These are phyloP conservation scores for Fragaria iinumae DNA, from an alignment of 306 rosid genomes.

Conservation along the genomic window DNA sequence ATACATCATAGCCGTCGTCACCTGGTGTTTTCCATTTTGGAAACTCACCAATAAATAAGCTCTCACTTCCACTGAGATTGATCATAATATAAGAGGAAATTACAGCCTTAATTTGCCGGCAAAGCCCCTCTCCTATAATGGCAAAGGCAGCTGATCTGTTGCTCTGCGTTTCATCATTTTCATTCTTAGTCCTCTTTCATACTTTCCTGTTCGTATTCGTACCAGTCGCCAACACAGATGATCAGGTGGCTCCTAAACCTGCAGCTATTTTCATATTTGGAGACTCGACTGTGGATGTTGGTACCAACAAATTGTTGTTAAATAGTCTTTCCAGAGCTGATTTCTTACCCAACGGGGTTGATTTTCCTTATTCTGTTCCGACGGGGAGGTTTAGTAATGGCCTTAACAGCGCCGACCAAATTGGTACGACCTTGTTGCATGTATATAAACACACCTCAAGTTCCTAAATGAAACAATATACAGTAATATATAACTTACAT, in stretches of 20 bases:
- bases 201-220: not conserved
- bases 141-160: not conserved
- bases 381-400: constrained; percentile 67
- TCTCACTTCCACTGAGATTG: not conserved
- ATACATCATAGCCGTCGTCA: not conserved
- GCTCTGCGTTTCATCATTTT: not conserved
- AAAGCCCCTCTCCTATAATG: not conserved
- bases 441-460: not conserved
- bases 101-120: not conserved
- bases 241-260: not conserved
- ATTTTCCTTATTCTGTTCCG: constrained; percentile 34
- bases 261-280: constrained; percentile 50
- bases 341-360: constrained; percentile 42
- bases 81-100: not conserved
- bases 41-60: not conserved
- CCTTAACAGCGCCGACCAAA: constrained; percentile 46
- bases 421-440: constrained; percentile 26
- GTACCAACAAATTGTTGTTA: constrained; percentile 42
- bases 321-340: constrained; percentile 32
- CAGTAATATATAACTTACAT: not conserved
- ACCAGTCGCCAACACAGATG: not conserved
- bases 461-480: not conserved
- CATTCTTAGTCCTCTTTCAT: not conserved
- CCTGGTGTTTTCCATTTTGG: not conserved
- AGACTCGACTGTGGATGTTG: constrained; percentile 53